Conservation (phyloP, 1,284 basidiomycete species). For the Ustilago bromivora region DNA sequence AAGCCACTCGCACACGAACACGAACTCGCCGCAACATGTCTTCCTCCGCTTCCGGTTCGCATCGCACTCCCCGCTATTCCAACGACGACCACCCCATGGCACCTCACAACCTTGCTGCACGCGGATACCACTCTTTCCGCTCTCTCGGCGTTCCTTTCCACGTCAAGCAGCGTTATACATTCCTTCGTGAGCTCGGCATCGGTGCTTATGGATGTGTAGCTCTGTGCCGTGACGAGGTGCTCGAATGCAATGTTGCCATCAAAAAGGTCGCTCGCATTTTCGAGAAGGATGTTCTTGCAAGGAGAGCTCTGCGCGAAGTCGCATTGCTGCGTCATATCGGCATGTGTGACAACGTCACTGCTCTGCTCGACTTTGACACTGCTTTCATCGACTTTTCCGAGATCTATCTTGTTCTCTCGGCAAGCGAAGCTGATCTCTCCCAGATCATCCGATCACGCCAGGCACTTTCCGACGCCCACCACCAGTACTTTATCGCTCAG, state of each 20-base stretch:
- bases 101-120: conserved; percentile 59
- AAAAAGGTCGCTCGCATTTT: conserved; percentile 68
- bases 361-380: conserved; percentile 67
- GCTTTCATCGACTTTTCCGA: conserved; percentile 69
- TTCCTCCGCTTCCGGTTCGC: conserved; percentile 26
- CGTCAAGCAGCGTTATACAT: conserved; percentile 65
- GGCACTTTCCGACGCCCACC: conserved; percentile 64
- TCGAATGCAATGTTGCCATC: conserved; percentile 68
- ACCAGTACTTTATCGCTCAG: conserved; percentile 68
- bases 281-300: conserved; percentile 65
- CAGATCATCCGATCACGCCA: conserved; percentile 68
- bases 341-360: conserved; percentile 64
- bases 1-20: conserved; percentile 55
- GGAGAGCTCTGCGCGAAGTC: conserved; percentile 66
- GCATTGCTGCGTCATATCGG: conserved; percentile 60
- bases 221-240: conserved; percentile 58
- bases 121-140: conserved; percentile 66
- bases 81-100: conserved; percentile 66
- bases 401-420: conserved; percentile 66
- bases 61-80: conserved; percentile 49
- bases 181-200: conserved; percentile 67
- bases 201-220: conserved; percentile 69
- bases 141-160: conserved; percentile 68
- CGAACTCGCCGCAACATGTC: conserved; percentile 56
- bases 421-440: conserved; percentile 67